Percentiles rank a stretch among this genome's conserved stretches.
Conservation (phyloP, 2,329 filamentous ascomycete species). For the Lecanicillium sp. region DNA sequence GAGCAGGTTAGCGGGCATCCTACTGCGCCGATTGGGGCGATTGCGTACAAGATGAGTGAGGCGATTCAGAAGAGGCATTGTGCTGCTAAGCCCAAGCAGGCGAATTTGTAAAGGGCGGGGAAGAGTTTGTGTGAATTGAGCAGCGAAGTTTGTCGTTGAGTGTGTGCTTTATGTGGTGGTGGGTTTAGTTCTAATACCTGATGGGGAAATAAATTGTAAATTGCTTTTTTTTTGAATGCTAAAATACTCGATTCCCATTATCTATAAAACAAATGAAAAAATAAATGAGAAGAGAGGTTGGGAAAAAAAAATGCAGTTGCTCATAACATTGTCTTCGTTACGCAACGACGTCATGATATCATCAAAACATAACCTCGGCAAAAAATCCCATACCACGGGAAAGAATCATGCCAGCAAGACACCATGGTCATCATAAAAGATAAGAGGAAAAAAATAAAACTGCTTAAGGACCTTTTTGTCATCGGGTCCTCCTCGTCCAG, state of each 20-base stretch:
- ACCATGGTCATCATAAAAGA: slow-evolving; percentile 3
- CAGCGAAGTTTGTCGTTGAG: too few species aligned
- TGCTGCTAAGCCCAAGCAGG: neutral
- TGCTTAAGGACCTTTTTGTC: neutral
- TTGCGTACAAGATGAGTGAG: slow-evolving; percentile 13
- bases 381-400: neutral
- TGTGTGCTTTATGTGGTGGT: too few species aligned
- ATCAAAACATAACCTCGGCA: neutral
- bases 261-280: too few species aligned
- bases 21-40: slow-evolving; percentile 13
- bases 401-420: neutral
- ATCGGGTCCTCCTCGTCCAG: slow-evolving; percentile 6
- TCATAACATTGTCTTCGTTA: neutral
- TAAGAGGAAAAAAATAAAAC: neutral
- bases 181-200: too few species aligned
- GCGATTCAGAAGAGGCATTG: slow-evolving; percentile 8
- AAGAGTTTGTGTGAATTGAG: too few species aligned
- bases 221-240: too few species aligned
- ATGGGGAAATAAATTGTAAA: too few species aligned
- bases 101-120: slow-evolving; percentile 5
- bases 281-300: neutral
- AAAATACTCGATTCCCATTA: too few species aligned
- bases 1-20: slow-evolving; percentile 19
- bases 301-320: neutral
- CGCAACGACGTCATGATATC: slow-evolving; percentile 1